Evolutionary conservation across 164 flowering plant genomes (phyloP).

Genomic region (Macadamia tetraphylla): DNA sequence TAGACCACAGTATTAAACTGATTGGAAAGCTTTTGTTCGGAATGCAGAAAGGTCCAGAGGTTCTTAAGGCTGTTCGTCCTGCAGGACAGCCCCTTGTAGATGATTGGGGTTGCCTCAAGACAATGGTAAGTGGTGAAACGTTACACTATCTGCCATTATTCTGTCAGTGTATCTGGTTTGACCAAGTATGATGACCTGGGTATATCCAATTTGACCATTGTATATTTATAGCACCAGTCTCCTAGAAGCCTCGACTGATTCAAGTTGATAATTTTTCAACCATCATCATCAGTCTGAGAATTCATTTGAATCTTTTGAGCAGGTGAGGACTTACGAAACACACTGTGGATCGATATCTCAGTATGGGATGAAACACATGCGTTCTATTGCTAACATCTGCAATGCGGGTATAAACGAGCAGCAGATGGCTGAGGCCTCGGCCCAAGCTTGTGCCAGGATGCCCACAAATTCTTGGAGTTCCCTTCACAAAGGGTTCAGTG

Average conservation of each 20-base stretch:
- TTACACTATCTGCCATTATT: not conserved
- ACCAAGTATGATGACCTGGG: too few relatives aligned
- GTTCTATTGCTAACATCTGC: slow-evolving; percentile 81
- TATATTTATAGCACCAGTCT: too few relatives aligned
- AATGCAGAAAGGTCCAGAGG: slow-evolving; percentile 46
- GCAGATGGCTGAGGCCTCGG: slow-evolving; percentile 69
- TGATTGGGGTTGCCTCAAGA: slow-evolving; percentile 88
- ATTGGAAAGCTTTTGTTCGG: slow-evolving; percentile 75
- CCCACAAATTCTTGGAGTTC: slow-evolving; percentile 73
- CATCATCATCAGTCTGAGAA: too few relatives aligned
- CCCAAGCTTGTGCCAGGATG: slow-evolving; percentile 58
- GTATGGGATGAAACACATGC: slow-evolving; percentile 93
- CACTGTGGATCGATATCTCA: slow-evolving; percentile 81
- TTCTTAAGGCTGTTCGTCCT: slow-evolving; percentile 51
- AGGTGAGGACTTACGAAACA: slow-evolving; percentile 84
- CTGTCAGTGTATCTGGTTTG: too few relatives aligned
- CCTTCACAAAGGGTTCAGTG: slow-evolving; percentile 62
- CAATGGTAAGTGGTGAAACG: slow-evolving; percentile 40
- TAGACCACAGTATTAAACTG: slow-evolving; percentile 56
- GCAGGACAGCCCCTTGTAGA: slow-evolving; percentile 77
- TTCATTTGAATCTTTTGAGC: slow-evolving; percentile 6
- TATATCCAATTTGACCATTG: too few relatives aligned
- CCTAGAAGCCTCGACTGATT: too few relatives aligned
- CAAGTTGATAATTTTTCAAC: too few relatives aligned
- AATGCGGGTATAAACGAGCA: slow-evolving; percentile 58